Percentiles rank a stretch among this genome's conserved stretches.
Evolutionary conservation across 371 early-diverging fungal genomes (phyloP).

Genomic region (Rhizomucor pusillus): DNA sequence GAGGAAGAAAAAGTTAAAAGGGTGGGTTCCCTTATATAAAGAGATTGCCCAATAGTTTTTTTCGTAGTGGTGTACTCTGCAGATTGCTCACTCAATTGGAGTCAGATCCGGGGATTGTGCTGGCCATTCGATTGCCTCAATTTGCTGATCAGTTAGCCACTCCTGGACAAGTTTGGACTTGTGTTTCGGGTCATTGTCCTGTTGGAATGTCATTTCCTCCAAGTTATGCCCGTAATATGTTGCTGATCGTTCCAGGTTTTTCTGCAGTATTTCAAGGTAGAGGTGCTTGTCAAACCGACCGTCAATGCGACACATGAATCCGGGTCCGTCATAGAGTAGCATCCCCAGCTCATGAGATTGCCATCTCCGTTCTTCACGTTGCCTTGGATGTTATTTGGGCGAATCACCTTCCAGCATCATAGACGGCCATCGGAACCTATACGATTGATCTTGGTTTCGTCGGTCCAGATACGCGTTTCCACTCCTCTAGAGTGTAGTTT

Average conservation of each 20-base stretch:
- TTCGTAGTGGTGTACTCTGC: too few relatives aligned
- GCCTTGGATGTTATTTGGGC: neutral
- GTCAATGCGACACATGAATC: conserved; percentile 12
- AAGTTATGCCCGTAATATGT: conserved; percentile 11
- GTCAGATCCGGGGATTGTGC: conserved; percentile 34
- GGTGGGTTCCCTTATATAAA: too few relatives aligned
- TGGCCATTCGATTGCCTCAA: conserved; percentile 25
- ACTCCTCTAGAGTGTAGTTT: conserved; percentile 24
- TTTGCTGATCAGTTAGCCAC: conserved; percentile 7
- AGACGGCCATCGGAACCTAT: conserved; percentile 17
- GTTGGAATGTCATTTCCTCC: conserved; percentile 24
- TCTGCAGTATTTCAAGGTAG: conserved; percentile 18
- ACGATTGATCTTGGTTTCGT: conserved; percentile 25
- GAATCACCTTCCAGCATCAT: conserved; percentile 4
- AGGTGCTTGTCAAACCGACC: conserved; percentile 20
- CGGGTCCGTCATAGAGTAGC: conserved; percentile 5
- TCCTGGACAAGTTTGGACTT: conserved; percentile 17
- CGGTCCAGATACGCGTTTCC: conserved; percentile 22
- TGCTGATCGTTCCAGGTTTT: conserved; percentile 7
- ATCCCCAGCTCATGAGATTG: conserved; percentile 10
- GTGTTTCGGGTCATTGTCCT: conserved; percentile 30
- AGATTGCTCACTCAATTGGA: conserved; percentile 40
- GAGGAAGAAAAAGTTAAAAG: too few relatives aligned
- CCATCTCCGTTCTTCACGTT: conserved; percentile 10
- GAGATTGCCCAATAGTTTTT: too few relatives aligned